These are phyloP conservation scores for Pholiota microspora DNA, from an alignment of 768 basidiomycete species.

Conservation along the genomic window DNA sequence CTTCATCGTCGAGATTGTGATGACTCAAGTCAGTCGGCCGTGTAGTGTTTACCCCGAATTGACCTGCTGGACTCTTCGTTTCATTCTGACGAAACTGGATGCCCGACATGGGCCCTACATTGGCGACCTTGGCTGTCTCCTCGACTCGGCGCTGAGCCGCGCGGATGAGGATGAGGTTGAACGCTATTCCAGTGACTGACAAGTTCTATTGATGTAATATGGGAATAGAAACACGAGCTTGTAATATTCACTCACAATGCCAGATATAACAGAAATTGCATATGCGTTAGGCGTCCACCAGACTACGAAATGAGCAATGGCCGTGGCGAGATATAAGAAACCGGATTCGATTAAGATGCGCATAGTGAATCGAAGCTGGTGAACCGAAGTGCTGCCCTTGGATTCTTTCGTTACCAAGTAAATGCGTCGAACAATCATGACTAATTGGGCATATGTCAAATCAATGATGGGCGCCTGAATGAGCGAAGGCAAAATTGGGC, in stretches of 20 bases:
- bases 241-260: conserved; percentile 11
- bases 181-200: conserved; percentile 17
- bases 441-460: background rate
- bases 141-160: conserved; percentile 1
- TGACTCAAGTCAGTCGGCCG: background rate
- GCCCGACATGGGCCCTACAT: background rate
- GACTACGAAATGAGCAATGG: conserved; percentile 13
- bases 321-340: conserved; percentile 13
- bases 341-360: conserved; percentile 19
- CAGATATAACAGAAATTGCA: conserved; percentile 12
- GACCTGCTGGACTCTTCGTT: background rate
- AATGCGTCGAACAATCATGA: conserved; percentile 10
- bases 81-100: background rate
- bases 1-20: background rate
- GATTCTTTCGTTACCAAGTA: background rate
- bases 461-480: background rate
- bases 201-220: conserved; percentile 16
- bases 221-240: background rate
- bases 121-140: background rate
- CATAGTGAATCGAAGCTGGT: background rate
- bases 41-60: background rate
- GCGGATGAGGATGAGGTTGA: conserved; percentile 21
- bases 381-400: background rate
- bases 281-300: conserved; percentile 9
- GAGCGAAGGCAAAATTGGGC: background rate